These are phyloP conservation scores for Penicillium sp. DNA, from an alignment of 2,329 filamentous ascomycete species.

Conservation along the genomic window DNA sequence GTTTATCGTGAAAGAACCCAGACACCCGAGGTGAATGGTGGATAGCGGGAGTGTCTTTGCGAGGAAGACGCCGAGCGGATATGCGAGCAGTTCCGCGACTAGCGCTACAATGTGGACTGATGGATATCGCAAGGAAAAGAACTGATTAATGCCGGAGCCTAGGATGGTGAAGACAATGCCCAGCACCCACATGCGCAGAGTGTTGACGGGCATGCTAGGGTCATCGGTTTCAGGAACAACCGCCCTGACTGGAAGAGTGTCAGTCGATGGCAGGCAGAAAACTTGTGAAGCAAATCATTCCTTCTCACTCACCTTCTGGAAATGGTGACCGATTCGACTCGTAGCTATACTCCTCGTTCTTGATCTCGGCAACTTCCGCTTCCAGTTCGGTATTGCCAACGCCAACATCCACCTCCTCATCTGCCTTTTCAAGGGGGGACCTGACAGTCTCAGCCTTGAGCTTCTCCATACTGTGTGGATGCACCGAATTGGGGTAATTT, in stretches of 20 bases:
- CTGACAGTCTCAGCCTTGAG: constrained; percentile 10
- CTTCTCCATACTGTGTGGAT: constrained; percentile 13
- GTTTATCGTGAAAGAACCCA: constrained; percentile 36
- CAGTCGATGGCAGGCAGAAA: neutral
- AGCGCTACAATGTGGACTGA: constrained; percentile 50
- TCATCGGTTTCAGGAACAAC: constrained; percentile 35
- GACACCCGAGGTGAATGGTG: constrained; percentile 25
- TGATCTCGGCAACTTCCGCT: constrained; percentile 7
- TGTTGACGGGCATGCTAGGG: constrained; percentile 31
- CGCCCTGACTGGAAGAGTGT: constrained; percentile 22
- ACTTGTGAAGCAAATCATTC: too few relatives aligned
- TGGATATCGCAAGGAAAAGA: constrained; percentile 52
- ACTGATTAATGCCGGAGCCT: constrained; percentile 52
- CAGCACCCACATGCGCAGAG: constrained; percentile 46
- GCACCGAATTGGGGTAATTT: neutral
- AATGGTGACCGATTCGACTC: constrained; percentile 32
- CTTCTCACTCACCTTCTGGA: constrained; percentile 20
- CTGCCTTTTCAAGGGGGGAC: constrained; percentile 4
- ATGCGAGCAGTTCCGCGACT: constrained; percentile 50
- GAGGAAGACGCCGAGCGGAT: constrained; percentile 45
- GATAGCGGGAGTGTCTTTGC: constrained; percentile 44
- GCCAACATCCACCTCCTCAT: constrained; percentile 20
- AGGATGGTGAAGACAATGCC: constrained; percentile 47
- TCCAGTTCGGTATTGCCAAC: constrained; percentile 14
- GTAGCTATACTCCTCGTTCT: constrained; percentile 26